These are phyloP conservation scores for Penicillium sp. DNA, from an alignment of 2,329 filamentous ascomycete species.

Conservation along the genomic window DNA sequence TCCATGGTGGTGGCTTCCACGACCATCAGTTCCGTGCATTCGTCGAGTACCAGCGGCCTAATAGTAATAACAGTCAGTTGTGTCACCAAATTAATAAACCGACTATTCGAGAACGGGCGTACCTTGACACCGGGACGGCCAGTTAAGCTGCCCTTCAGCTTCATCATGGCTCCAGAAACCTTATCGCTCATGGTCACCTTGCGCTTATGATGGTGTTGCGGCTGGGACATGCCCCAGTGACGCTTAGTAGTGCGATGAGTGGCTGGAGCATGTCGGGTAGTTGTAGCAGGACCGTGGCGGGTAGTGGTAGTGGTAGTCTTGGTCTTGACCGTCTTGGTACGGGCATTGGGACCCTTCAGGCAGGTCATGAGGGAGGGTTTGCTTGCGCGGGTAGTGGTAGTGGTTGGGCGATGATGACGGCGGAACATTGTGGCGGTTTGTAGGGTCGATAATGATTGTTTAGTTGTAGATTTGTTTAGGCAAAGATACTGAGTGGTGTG, in stretches of 20 bases:
- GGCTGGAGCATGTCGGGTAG: slow-evolving; percentile 39
- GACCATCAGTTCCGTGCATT: slow-evolving; percentile 76
- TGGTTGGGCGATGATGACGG: slow-evolving; percentile 25
- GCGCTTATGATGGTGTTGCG: slow-evolving; percentile 67
- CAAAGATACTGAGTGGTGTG: background rate
- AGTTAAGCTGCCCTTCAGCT: slow-evolving; percentile 73
- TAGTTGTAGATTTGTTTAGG: background rate
- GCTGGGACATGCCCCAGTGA: slow-evolving; percentile 19
- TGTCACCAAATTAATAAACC: slow-evolving; percentile 41
- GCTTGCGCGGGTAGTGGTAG: slow-evolving; percentile 48
- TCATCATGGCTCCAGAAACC: slow-evolving; percentile 75
- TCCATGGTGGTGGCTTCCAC: slow-evolving; percentile 51
- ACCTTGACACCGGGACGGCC: slow-evolving; percentile 71
- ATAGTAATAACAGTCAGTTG: slow-evolving; percentile 37
- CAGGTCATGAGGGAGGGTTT: slow-evolving; percentile 62
- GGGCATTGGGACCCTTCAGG: slow-evolving; percentile 52
- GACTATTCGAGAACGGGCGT: background rate
- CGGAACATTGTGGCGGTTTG: slow-evolving; percentile 27
- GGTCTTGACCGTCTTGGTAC: slow-evolving; percentile 45
- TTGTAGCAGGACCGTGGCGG: slow-evolving; percentile 43
- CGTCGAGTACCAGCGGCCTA: slow-evolving; percentile 75
- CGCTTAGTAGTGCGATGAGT: slow-evolving; percentile 45
- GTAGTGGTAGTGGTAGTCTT: slow-evolving; percentile 52
- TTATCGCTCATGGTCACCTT: slow-evolving; percentile 76
- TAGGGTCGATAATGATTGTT: background rate